Evolutionary conservation across 768 basidiomycete species (phyloP), one percentile per base, ranked within the genome.

Genomic region (Psilocybe sp.): DNA sequence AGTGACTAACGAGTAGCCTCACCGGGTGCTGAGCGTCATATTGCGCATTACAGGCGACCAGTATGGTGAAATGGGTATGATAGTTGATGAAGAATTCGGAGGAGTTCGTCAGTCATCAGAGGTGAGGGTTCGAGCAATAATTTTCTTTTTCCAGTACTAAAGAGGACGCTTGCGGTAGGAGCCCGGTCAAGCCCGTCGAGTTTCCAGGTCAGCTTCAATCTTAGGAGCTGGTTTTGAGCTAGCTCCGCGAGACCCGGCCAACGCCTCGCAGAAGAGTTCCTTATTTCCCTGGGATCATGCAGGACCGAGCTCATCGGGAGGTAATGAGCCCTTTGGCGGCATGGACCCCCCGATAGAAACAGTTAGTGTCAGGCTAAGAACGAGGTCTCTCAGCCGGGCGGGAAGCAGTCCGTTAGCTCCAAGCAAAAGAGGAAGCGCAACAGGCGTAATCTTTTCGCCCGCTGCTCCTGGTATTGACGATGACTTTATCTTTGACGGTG

Each of bases 271-370:
- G 59, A 73, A 77, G 32, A 87, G 81, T 54, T 82, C 84, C 8
- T 61, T 91, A 28, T 90, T 90, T 61, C 89, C 90, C 5, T 92
- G 89, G 89, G 88, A 92, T 60, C 79, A 91, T 62, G 89, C 88
- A 4, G 86, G 83, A 3, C 69, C 77, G 5, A 73, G 71, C 36
- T 87, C 84, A 45, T 86, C 85, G 1, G 82, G 78, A 31, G 71
- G 69, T 31, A 78, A 66, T 19, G 74, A 50, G 2, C 67, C 51
- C 14, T 68, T 66, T 16, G 58, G 63, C 42, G 72, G 71, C 54
- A 78, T 78, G 45, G 69, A 71, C 40, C 60, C 76, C 37, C 75
- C 74, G 54, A 57, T 85, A 28, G 82, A 80, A 31, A 72, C 68
- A 15, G 79, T 76, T 2, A 82, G 84, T 49, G 63, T 76, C 32